phyloP scores from a whole-genome alignment of 176 grass and related monocot genomes.

The Bolboschoenus planiculmis region DNA sequence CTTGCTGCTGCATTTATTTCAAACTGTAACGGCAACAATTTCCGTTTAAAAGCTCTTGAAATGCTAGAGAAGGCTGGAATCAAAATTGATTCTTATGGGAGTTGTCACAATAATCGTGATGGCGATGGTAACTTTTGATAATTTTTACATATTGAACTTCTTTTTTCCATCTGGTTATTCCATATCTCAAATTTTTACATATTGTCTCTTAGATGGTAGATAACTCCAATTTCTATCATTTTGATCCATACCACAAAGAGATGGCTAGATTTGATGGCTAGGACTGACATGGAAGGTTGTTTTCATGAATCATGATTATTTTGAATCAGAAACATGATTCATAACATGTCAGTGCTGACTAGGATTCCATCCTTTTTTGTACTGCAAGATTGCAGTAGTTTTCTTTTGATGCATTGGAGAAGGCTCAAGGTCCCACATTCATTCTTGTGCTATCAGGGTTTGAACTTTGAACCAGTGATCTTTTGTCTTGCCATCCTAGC shows the following conservation, averaged over 20 bases:
- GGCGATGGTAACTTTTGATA: slow-evolving; percentile 52
- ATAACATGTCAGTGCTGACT: background rate
- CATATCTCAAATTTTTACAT: background rate
- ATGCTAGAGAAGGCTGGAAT: slow-evolving; percentile 73
- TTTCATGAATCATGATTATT: background rate
- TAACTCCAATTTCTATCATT: background rate
- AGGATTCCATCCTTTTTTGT: background rate
- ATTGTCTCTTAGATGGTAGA: background rate
- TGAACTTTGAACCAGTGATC: background rate
- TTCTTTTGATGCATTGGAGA: background rate
- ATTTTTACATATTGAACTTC: background rate
- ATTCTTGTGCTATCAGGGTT: background rate
- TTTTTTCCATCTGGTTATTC: background rate
- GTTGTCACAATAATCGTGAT: slow-evolving; percentile 83
- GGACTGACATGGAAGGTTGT: background rate
- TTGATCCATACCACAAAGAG: background rate
- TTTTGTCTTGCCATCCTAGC: background rate
- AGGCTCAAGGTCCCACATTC: background rate
- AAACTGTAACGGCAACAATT: slow-evolving; percentile 89
- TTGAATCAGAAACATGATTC: background rate
- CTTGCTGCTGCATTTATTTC: slow-evolving; percentile 96
- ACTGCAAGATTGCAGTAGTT: background rate
- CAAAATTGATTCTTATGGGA: slow-evolving; percentile 96
- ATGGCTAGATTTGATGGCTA: background rate
- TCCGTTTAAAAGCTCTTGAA: slow-evolving; percentile 84